These are phyloP conservation scores for Meyerozyma carpophila DNA, from an alignment of 1,139 yeast genomes.

Conservation along the genomic window DNA sequence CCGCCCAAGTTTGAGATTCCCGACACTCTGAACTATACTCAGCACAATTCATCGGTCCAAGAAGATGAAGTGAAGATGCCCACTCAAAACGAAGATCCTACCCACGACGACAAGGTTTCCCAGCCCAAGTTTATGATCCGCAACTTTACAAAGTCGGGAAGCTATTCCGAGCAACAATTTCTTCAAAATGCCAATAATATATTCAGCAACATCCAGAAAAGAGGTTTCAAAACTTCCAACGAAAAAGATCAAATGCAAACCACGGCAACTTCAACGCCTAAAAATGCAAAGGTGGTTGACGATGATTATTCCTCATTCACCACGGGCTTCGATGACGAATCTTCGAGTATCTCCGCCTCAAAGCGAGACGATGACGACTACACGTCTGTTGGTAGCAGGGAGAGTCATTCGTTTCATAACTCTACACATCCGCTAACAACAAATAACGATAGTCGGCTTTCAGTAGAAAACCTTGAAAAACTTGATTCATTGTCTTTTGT, in stretches of 20 bases:
- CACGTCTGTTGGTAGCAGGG: slow-evolving; percentile 17
- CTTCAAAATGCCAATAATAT: slow-evolving; percentile 35
- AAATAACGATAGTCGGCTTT: background rate
- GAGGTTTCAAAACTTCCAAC: slow-evolving; percentile 19
- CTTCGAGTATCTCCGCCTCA: slow-evolving; percentile 12
- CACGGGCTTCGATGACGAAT: slow-evolving; percentile 26
- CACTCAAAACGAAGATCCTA: background rate
- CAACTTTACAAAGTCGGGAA: slow-evolving; percentile 25
- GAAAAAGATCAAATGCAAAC: slow-evolving; percentile 8
- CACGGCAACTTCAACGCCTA: slow-evolving; percentile 39
- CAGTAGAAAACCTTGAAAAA: background rate
- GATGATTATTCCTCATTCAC: slow-evolving; percentile 34
- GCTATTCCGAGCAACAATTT: slow-evolving; percentile 33
- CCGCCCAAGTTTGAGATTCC: slow-evolving; percentile 7
- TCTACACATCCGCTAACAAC: background rate
- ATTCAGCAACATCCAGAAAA: slow-evolving; percentile 34
- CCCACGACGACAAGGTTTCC: background rate
- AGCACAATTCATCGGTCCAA: background rate
- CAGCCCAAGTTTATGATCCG: slow-evolving; percentile 17
- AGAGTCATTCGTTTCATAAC: background rate
- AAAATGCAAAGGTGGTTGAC: slow-evolving; percentile 17
- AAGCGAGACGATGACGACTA: slow-evolving; percentile 16
- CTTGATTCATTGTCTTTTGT: background rate
- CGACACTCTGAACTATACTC: background rate
- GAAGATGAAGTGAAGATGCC: background rate